Evolutionary conservation across 768 basidiomycete species (phyloP), one percentile per base, ranked within the genome.

Genomic region (Collybia nuda): DNA sequence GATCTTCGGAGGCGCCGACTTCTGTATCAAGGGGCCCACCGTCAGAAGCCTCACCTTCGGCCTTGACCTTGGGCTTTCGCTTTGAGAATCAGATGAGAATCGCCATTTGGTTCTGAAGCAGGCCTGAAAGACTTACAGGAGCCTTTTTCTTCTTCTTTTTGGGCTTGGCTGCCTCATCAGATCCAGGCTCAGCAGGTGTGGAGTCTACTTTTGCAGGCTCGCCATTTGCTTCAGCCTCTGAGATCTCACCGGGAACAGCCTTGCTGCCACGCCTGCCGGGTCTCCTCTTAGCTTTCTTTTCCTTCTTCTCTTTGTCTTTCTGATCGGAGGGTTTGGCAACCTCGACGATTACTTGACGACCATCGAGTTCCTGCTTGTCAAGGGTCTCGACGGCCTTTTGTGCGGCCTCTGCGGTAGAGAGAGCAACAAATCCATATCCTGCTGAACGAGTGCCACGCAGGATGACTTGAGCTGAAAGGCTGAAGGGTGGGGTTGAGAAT

Each of bases 401-500:
- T 54, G 88, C 91, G 66, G 92, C 90, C 71, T 90, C 90, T 67
- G 76, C 76, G 68, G 79, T 86, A 65, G 80, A 73, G 69, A 93
- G 78, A 60, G 92, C 84, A 66, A 95, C 93, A 69, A 96, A 96
- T 59, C 92, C 93, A 72, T 95, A 96, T 54, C 93, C 91, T 65
- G 92, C 88, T 54, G 92, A 88, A 67, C 90, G 88, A 51, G 75
- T 74, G 65, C 90, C 89, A 59, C 92, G 90, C 71, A 85, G 74
- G 71, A 95, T 93, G 71, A 95, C 83, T 70, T 90, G 86, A 60
- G 82, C 90, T 57, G 90, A 85, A 62, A 90, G 71, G 65, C 92
- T 95, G 54, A 50, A 53, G 53, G 52, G 54, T 42, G 38, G 47
- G 39, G 44, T 53, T 45, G 47, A 53, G n/a, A 47, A 51, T 56